Evolutionary conservation across 345 rosid species (phyloP).

Genomic region (Punica granatum): DNA sequence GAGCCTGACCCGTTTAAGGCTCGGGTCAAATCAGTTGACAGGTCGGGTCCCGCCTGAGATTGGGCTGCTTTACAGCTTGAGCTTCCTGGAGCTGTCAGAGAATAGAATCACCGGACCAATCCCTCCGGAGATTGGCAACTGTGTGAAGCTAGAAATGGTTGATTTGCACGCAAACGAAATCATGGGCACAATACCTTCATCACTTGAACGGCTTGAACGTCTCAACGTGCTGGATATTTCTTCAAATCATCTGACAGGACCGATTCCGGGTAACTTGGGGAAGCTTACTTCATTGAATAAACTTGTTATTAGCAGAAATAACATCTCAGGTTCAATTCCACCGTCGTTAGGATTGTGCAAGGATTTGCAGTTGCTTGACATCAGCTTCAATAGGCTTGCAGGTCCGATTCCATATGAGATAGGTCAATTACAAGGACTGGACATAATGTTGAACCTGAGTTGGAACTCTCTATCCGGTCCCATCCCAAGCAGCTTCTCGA

Average conservation of each 20-base stretch:
- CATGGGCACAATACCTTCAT: slow-evolving; percentile 40
- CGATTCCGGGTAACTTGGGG: slow-evolving; percentile 43
- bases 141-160: slow-evolving; percentile 50
- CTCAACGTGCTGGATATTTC: slow-evolving; percentile 60
- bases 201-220: slow-evolving; percentile 33
- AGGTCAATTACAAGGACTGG: slow-evolving; percentile 47
- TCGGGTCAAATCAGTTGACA: slow-evolving; percentile 45
- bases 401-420: slow-evolving; percentile 53
- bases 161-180: slow-evolving; percentile 46
- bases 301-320: slow-evolving; percentile 40
- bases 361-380: slow-evolving; percentile 53
- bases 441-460: slow-evolving; percentile 60
- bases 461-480: slow-evolving; percentile 47
- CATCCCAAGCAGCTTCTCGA: slow-evolving; percentile 46
- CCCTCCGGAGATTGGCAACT: slow-evolving; percentile 47
- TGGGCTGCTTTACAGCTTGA: slow-evolving; percentile 33
- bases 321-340: slow-evolving; percentile 48
- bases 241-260: slow-evolving; percentile 32
- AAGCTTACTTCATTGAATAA: slow-evolving; percentile 51
- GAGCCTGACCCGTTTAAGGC: slow-evolving; percentile 47
- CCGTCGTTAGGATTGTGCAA: slow-evolving; percentile 43
- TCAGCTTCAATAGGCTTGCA: slow-evolving; percentile 42
- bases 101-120: slow-evolving; percentile 47
- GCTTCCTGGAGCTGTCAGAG: slow-evolving; percentile 57
- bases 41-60: slow-evolving; percentile 48